These are phyloP conservation scores for Golovinomyces cichoracearum DNA, from an alignment of 2,329 filamentous ascomycete genomes.

Conservation along the genomic window DNA sequence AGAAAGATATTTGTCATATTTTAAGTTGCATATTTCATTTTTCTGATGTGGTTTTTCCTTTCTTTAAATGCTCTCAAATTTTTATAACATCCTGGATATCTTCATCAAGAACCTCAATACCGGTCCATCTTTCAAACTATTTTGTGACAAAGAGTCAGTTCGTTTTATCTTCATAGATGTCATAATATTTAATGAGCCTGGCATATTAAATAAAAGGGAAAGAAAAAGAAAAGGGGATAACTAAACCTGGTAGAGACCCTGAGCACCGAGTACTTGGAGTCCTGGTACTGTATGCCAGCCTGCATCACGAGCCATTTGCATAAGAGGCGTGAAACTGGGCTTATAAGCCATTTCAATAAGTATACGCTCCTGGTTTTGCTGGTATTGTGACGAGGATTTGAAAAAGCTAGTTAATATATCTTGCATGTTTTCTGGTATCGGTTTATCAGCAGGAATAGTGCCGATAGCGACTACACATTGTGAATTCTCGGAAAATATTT, in stretches of 20 bases:
- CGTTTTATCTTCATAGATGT: too few species aligned
- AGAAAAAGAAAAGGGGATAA: neutral
- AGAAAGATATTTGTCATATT: too few species aligned
- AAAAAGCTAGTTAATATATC: slow-evolving; percentile 33
- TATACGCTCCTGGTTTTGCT: slow-evolving; percentile 22
- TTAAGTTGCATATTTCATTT: too few species aligned
- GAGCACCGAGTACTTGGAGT: slow-evolving; percentile 65
- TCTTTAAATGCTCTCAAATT: slow-evolving; percentile 5
- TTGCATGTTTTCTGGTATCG: slow-evolving; percentile 47
- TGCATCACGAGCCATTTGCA: slow-evolving; percentile 52
- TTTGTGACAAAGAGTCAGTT: neutral
- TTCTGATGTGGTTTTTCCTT: too few species aligned
- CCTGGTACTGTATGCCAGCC: slow-evolving; percentile 71
- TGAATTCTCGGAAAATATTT: neutral
- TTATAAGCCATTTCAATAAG: slow-evolving; percentile 94
- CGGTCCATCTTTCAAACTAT: slow-evolving; percentile 64
- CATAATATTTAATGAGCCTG: neutral
- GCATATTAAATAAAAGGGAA: neutral
- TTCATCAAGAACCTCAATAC: slow-evolving; percentile 45
- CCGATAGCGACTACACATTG: slow-evolving; percentile 42
- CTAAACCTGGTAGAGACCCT: slow-evolving; percentile 66
- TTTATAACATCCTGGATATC: slow-evolving; percentile 38
- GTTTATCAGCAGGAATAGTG: slow-evolving; percentile 69
- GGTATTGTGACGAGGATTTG: slow-evolving; percentile 14
- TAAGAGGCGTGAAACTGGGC: slow-evolving; percentile 56